Conservation (phyloP, 352 stramenopile species). For the Phytopythium litorale region DNA sequence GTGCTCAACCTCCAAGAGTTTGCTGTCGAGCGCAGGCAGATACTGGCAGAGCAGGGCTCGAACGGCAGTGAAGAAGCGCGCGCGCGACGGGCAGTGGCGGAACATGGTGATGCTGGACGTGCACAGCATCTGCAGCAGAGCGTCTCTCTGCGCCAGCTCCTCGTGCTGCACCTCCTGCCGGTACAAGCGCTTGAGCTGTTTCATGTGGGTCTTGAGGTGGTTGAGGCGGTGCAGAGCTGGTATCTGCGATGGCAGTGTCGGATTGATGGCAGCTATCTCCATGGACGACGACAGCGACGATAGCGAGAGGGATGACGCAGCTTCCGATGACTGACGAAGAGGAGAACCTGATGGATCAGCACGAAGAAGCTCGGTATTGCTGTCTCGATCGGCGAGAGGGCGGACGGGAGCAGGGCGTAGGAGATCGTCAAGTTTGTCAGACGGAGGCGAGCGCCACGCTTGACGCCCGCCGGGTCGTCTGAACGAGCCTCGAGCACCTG, state of each 20-base stretch:
- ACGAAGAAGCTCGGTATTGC: neutral
- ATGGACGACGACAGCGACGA: conserved; percentile 1
- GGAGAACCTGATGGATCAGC: neutral
- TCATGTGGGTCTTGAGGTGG: conserved; percentile 45
- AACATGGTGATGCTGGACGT: conserved; percentile 44
- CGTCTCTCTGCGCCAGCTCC: conserved; percentile 27
- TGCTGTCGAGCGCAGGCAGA: conserved; percentile 18
- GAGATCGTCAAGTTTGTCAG: neutral
- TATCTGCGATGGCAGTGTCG: neutral
- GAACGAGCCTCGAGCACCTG: neutral
- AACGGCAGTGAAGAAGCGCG: conserved; percentile 34
- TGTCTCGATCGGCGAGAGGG: neutral
- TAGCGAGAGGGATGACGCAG: neutral
- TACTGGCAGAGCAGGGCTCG: conserved; percentile 40
- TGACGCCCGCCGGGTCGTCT: neutral
- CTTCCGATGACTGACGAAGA: neutral
- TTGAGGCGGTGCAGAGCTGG: conserved; percentile 22
- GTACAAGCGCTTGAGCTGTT: conserved; percentile 47
- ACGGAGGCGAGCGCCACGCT: neutral
- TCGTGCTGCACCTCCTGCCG: conserved; percentile 43
- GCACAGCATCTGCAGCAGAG: conserved; percentile 36
- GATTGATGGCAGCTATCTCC: neutral
- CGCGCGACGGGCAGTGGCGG: conserved; percentile 29
- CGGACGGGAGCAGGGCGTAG: neutral
- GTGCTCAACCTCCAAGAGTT: conserved; percentile 26